phyloP scores from a whole-genome alignment of 805 yeast species.

The Cyberlindnera lachancei region DNA sequence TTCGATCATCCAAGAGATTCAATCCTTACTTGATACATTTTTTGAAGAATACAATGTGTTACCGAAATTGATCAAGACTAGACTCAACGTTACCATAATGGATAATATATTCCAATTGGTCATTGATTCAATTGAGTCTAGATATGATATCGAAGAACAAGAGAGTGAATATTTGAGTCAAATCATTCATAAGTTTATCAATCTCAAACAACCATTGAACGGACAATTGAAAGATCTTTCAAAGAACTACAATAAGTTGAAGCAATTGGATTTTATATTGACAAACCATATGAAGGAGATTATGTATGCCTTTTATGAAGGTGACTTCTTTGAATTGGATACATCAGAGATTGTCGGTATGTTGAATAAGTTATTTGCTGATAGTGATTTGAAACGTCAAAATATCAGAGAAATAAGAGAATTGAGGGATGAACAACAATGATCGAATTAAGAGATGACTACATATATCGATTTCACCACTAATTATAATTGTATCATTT shows the following conservation, averaged over 20 bases:
- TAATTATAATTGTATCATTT: not conserved
- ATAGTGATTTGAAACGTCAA: constrained; percentile 27
- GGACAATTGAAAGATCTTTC: constrained; percentile 4
- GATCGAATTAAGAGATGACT: not conserved
- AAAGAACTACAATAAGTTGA: constrained; percentile 15
- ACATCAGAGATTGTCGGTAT: constrained; percentile 30
- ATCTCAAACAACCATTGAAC: constrained; percentile 11
- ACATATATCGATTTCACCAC: no score
- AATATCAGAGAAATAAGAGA: constrained; percentile 33
- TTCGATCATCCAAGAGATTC: constrained; percentile 9
- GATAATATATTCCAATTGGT: constrained; percentile 15
- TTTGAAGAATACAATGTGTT: constrained; percentile 6
- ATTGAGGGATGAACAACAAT: constrained; percentile 29
- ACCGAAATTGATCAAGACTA: constrained; percentile 2
- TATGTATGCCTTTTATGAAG: constrained; percentile 32
- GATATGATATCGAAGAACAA: constrained; percentile 17
- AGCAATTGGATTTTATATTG: constrained; percentile 17
- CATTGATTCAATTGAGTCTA: constrained; percentile 11
- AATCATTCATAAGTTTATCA: constrained; percentile 13
- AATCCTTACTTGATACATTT: constrained; percentile 4
- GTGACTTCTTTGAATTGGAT: constrained; percentile 30
- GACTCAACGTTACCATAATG: constrained; percentile 10
- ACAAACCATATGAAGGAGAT: constrained; percentile 33
- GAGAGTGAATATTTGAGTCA: constrained; percentile 18
- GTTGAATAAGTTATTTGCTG: constrained; percentile 33